phyloP scores from a whole-genome alignment of 306 rosid species.

The Vicia faba region DNA sequence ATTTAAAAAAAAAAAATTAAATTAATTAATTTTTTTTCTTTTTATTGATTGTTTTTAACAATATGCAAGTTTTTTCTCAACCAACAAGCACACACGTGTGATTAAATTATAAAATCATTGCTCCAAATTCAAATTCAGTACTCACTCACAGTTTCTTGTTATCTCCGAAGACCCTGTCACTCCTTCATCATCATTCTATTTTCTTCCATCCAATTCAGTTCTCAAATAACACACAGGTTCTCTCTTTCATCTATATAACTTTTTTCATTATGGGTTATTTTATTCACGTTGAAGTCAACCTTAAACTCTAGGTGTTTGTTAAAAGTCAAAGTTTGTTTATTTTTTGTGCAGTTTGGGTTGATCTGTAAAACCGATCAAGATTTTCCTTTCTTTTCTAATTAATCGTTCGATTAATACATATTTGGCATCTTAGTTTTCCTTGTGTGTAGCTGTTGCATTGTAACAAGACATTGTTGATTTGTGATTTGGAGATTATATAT shows the following conservation, averaged over 20 bases:
- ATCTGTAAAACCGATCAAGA: conserved; percentile 4
- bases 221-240: background rate
- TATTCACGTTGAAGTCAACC: background rate
- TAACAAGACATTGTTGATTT: conserved; percentile 18
- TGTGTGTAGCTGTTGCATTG: conserved; percentile 12
- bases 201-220: background rate
- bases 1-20: too few species aligned
- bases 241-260: background rate
- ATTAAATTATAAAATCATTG: too few species aligned
- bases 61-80: too few species aligned
- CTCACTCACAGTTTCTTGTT: too few species aligned
- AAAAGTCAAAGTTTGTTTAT: conserved; percentile 22
- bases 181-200: too few species aligned
- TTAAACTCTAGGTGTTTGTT: conserved; percentile 19
- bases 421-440: background rate
- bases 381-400: background rate
- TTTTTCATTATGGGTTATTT: conserved; percentile 2
- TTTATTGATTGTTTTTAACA: too few species aligned
- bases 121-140: too few species aligned
- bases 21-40: too few species aligned
- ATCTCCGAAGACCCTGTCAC: too few species aligned
- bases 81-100: too few species aligned
- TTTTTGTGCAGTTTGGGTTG: conserved; percentile 12
- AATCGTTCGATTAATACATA: background rate
- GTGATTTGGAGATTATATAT: conserved; percentile 4